Conservation (phyloP, 257 asterid genomes). For the Handroanthus guayacan region DNA sequence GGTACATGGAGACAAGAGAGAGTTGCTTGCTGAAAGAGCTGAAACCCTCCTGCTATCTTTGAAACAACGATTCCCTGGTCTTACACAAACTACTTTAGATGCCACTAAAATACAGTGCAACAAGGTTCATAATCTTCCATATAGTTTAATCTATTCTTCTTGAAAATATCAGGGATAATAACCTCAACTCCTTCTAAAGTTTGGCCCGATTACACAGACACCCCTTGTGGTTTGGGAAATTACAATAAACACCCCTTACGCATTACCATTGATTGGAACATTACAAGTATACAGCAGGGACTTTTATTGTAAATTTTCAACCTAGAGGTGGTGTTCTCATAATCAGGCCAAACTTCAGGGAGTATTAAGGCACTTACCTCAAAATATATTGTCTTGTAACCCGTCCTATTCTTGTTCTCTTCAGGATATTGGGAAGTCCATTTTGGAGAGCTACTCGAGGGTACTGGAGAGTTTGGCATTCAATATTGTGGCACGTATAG, state of each 20-base stretch:
- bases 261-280: too few species aligned
- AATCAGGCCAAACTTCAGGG: too few species aligned
- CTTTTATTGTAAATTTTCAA: too few species aligned
- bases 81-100: conserved; percentile 80
- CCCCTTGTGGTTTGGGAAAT: too few species aligned
- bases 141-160: background rate
- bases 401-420: conserved; percentile 1
- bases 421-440: conserved; percentile 93
- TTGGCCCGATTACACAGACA: too few species aligned
- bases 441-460: conserved; percentile 96
- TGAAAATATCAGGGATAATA: background rate
- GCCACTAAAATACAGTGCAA: conserved; percentile 84
- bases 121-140: conserved; percentile 54
- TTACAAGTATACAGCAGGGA: too few species aligned
- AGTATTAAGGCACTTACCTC: too few species aligned
- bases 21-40: conserved; percentile 80
- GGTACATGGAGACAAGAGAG: conserved; percentile 77
- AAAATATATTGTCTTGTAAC: background rate
- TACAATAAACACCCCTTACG: too few species aligned
- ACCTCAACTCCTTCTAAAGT: too few species aligned
- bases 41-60: conserved; percentile 75
- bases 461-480: conserved; percentile 93
- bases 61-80: conserved; percentile 80
- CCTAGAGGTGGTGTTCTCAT: too few species aligned
- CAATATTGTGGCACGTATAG: conserved; percentile 80